These are phyloP conservation scores for Mortierella sp. DNA, from an alignment of 371 early-diverging fungal genomes.

Conservation along the genomic window DNA sequence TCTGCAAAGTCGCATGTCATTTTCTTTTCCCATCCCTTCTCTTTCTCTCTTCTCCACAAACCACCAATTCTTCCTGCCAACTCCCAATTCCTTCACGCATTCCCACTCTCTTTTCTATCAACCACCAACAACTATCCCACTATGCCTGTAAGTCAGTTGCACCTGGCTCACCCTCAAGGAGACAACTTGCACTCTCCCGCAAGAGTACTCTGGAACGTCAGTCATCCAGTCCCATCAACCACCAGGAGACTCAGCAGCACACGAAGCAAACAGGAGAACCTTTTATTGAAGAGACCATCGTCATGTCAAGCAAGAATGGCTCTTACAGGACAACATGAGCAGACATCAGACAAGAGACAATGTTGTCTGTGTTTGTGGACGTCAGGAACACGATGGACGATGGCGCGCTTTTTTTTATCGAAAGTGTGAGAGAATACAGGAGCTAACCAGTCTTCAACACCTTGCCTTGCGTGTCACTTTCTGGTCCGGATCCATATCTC, in stretches of 20 bases:
- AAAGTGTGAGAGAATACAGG: not conserved
- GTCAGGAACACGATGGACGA: not conserved
- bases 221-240: constrained; percentile 4
- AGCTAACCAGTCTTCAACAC: not conserved
- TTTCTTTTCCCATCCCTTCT: not conserved
- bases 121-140: not conserved
- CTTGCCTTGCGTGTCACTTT: not conserved
- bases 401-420: not conserved
- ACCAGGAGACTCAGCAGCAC: not conserved
- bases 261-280: not conserved
- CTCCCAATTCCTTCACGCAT: not conserved
- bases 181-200: not conserved
- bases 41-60: constrained; percentile 8
- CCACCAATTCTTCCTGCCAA: not conserved
- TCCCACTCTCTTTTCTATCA: not conserved
- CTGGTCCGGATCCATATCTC: not conserved
- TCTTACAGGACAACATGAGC: not conserved
- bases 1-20: not conserved
- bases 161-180: not conserved
- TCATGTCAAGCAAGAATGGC: not conserved
- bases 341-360: not conserved
- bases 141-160: constrained; percentile 37
- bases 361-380: not conserved
- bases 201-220: constrained; percentile 7
- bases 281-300: not conserved